Conservation (phyloP, 345 rosid species). For the Brassica rapa region DNA sequence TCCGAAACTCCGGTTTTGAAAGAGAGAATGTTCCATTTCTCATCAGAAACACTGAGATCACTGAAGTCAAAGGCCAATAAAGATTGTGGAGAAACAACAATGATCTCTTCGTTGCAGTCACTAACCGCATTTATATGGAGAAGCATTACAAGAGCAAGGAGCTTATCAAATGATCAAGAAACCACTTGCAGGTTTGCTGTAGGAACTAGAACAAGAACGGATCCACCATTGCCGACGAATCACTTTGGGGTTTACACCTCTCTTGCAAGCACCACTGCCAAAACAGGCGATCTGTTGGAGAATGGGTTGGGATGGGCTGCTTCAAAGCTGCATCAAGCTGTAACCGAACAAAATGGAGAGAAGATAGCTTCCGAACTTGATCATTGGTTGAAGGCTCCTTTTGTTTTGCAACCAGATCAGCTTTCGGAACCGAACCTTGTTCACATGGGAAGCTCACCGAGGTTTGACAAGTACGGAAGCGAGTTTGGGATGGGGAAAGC, state of each 20-base stretch:
- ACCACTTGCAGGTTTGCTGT: conserved; percentile 53
- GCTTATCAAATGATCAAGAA: conserved; percentile 36
- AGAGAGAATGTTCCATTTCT: conserved; percentile 68
- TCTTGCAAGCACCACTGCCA: conserved; percentile 27
- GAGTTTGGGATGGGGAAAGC: conserved; percentile 81
- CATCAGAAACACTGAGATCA: conserved; percentile 49
- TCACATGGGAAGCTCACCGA: conserved; percentile 75
- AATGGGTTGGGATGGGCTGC: conserved; percentile 69
- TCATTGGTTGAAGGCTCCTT: not conserved
- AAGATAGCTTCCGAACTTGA: conserved; percentile 18
- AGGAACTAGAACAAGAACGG: conserved; percentile 52
- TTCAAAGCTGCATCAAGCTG: conserved; percentile 52
- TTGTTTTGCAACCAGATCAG: not conserved
- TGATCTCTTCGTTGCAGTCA: conserved; percentile 70
- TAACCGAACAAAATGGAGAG: conserved; percentile 42
- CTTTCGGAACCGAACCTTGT: conserved; percentile 18
- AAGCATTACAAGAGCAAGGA: conserved; percentile 53
- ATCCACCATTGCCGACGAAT: conserved; percentile 48
- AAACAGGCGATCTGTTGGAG: conserved; percentile 50
- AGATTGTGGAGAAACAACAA: conserved; percentile 44
- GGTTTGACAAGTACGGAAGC: conserved; percentile 66
- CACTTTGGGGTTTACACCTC: conserved; percentile 62
- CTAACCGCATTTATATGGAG: conserved; percentile 64
- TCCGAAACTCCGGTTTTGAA: conserved; percentile 44
- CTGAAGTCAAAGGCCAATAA: conserved; percentile 62